Evolutionary conservation across 495 filamentous ascomycete species (phyloP).

Genomic region (Talaromyces liani): DNA sequence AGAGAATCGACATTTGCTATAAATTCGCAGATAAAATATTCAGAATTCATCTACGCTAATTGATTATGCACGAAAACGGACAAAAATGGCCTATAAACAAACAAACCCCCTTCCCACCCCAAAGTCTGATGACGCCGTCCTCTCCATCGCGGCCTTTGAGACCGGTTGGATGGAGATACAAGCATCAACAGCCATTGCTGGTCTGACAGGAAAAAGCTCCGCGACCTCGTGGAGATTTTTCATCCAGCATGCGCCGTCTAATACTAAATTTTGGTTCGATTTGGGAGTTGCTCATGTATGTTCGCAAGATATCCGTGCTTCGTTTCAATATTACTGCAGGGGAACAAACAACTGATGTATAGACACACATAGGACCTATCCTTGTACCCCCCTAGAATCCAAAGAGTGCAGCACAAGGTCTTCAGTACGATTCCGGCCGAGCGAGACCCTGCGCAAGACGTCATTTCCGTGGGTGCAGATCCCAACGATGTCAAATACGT

Average conservation of each 20-base stretch:
- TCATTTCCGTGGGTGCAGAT: background rate
- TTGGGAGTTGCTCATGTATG: background rate
- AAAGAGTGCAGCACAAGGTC: background rate
- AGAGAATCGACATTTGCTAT: no score
- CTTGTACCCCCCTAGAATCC: background rate
- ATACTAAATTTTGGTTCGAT: constrained; percentile 3
- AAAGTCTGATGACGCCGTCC: background rate
- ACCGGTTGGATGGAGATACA: background rate
- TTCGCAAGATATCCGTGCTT: background rate
- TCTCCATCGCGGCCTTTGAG: constrained; percentile 2
- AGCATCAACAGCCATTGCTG: background rate
- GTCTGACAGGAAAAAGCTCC: background rate
- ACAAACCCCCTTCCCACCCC: background rate
- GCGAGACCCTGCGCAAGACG: constrained; percentile 1
- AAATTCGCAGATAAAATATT: no score
- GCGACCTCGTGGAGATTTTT: constrained; percentile 2
- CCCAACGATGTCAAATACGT: constrained; percentile 4
- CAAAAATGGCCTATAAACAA: constrained; percentile 2
- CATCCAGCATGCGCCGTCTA: background rate
- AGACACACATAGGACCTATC: background rate
- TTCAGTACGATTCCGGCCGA: background rate
- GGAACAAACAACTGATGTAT: background rate
- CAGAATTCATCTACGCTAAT: background rate
- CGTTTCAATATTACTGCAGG: background rate
- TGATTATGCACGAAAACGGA: background rate